These are phyloP conservation scores for Raphidocelis subcapitata DNA, from an alignment of 139 green algal species.

Conservation along the genomic window DNA sequence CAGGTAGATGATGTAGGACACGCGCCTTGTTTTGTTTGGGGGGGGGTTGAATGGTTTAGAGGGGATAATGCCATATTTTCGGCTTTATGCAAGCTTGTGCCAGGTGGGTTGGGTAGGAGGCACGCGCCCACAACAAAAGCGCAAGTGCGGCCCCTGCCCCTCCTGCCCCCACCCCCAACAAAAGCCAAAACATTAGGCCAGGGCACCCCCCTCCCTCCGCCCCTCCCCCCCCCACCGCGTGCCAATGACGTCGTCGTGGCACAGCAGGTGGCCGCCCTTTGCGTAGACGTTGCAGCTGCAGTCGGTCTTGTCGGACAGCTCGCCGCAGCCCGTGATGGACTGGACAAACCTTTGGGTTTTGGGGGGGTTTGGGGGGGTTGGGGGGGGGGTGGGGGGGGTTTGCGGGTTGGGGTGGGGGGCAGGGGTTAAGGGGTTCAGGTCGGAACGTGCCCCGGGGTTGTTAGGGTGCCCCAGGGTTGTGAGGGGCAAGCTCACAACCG, in stretches of 20 bases:
- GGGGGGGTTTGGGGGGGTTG: too few species aligned
- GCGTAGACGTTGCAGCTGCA: slow-evolving; percentile 88
- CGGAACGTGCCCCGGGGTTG: too few species aligned
- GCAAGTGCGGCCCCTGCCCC: too few species aligned
- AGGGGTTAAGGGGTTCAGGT: slow-evolving; percentile 24
- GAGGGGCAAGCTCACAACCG: background rate
- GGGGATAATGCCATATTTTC: too few species aligned
- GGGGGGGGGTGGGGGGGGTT: too few species aligned
- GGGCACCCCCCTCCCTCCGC: too few species aligned
- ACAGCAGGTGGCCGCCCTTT: slow-evolving; percentile 71
- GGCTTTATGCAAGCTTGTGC: too few species aligned
- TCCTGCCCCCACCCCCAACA: too few species aligned
- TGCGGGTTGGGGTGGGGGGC: too few species aligned
- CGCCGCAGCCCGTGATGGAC: slow-evolving; percentile 61
- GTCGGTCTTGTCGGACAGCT: slow-evolving; percentile 78
- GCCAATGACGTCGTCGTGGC: slow-evolving; percentile 93
- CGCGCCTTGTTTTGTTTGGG: slow-evolving; percentile 51
- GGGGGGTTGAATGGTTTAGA: background rate
- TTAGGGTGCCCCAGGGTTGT: background rate
- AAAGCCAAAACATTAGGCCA: too few species aligned
- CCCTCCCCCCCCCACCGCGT: slow-evolving; percentile 62
- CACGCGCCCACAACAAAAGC: too few species aligned
- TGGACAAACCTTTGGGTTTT: slow-evolving; percentile 53
- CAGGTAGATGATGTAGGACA: slow-evolving; percentile 93
- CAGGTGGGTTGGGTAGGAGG: too few species aligned